phyloP scores from a whole-genome alignment of 345 rosid species.

The Eucalyptus pauciflora region DNA sequence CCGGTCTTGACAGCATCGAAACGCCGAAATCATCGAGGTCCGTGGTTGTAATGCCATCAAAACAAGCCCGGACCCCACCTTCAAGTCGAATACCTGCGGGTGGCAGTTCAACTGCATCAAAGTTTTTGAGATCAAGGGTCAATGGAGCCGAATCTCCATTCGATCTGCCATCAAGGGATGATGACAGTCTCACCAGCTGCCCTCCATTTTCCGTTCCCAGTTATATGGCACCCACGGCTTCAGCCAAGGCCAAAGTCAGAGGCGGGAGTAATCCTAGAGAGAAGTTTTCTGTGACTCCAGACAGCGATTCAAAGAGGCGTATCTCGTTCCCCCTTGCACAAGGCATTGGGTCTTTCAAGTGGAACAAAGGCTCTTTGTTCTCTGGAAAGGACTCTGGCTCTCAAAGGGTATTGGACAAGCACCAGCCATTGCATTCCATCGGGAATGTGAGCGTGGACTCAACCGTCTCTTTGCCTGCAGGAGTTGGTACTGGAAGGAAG shows the following conservation, averaged over 20 bases:
- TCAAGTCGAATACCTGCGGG: slow-evolving; percentile 2
- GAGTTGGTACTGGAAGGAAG: slow-evolving; percentile 47
- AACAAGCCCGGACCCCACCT: slow-evolving; percentile 39
- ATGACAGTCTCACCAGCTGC: slow-evolving; percentile 87
- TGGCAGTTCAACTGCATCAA: slow-evolving; percentile 21
- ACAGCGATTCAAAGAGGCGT: slow-evolving; percentile 53
- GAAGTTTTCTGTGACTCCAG: slow-evolving; percentile 44
- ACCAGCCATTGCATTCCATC: slow-evolving; percentile 37
- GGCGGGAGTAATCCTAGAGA: slow-evolving; percentile 64
- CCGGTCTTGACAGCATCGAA: slow-evolving; percentile 34
- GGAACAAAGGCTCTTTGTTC: slow-evolving; percentile 21
- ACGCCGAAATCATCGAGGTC: slow-evolving; percentile 75
- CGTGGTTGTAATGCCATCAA: slow-evolving; percentile 22
- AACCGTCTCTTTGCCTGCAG: slow-evolving; percentile 39
- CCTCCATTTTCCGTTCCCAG: slow-evolving; percentile 87
- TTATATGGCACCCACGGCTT: slow-evolving; percentile 80
- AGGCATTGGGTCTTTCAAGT: slow-evolving; percentile 27
- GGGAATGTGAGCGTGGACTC: slow-evolving; percentile 82
- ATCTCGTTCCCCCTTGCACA: slow-evolving; percentile 61
- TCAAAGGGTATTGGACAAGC: slow-evolving; percentile 22
- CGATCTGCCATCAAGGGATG: slow-evolving; percentile 52
- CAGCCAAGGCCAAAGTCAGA: slow-evolving; percentile 78
- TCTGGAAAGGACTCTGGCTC: slow-evolving; percentile 45
- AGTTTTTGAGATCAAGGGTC: slow-evolving; percentile 49
- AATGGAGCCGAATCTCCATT: slow-evolving; percentile 47